These are phyloP conservation scores for Amylocystis lapponica DNA, from an alignment of 768 basidiomycete species.

Conservation along the genomic window DNA sequence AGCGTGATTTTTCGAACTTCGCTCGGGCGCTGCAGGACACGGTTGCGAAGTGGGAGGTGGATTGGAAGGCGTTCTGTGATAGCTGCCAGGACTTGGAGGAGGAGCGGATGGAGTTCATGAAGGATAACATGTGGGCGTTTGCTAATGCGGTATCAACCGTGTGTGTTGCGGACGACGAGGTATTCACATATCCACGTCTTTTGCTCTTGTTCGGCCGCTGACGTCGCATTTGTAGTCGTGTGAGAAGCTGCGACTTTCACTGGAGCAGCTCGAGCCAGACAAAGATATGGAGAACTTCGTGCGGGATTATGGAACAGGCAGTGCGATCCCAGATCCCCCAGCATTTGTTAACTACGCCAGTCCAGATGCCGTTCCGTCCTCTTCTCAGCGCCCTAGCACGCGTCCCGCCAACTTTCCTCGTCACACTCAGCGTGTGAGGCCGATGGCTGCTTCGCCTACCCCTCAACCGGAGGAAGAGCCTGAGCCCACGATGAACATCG, in stretches of 20 bases:
- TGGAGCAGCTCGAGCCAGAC: constrained; percentile 86
- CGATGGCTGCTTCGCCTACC: constrained; percentile 26
- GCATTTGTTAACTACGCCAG: constrained; percentile 78
- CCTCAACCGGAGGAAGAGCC: constrained; percentile 34
- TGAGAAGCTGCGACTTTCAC: constrained; percentile 77
- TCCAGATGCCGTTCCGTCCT: constrained; percentile 57
- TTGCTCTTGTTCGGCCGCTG: background rate
- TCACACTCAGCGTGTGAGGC: constrained; percentile 30
- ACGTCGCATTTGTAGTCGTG: constrained; percentile 58
- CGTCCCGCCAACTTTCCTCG: constrained; percentile 52
- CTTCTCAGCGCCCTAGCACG: constrained; percentile 48
- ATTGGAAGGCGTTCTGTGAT: constrained; percentile 95
- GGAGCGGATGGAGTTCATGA: constrained; percentile 89
- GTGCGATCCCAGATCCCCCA: constrained; percentile 82
- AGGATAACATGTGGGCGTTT: constrained; percentile 93
- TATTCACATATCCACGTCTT: constrained; percentile 28
- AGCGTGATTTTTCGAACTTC: constrained; percentile 89
- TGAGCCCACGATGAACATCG: constrained; percentile 49
- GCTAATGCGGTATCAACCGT: constrained; percentile 95
- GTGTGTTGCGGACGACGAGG: constrained; percentile 94
- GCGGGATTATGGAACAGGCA: constrained; percentile 82
- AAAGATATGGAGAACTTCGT: constrained; percentile 90
- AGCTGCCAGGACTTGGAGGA: constrained; percentile 95
- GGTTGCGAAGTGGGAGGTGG: constrained; percentile 79
- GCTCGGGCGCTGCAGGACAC: constrained; percentile 76